Evolutionary conservation across 2,329 filamentous ascomycete species (phyloP).

Genomic region (Elsinoe perseae): DNA sequence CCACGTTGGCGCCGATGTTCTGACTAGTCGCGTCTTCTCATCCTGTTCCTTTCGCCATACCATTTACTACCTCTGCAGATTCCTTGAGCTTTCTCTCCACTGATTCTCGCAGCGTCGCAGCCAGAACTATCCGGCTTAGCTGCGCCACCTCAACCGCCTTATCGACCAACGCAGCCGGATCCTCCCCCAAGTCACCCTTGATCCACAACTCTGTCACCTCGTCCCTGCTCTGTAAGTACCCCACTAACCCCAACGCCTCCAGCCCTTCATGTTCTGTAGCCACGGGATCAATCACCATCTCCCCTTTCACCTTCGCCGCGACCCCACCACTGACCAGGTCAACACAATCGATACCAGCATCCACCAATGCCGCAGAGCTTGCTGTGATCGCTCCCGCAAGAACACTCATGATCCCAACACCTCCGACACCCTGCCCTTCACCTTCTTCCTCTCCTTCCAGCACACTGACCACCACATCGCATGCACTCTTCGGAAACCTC

Average conservation of each 20-base stretch:
- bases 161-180: conserved; percentile 51
- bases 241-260: conserved; percentile 78
- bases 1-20: background rate
- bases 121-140: conserved; percentile 52
- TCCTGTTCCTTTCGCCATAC: background rate
- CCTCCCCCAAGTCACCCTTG: conserved; percentile 57
- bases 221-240: conserved; percentile 76
- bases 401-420: conserved; percentile 84
- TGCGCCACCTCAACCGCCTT: conserved; percentile 56
- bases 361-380: conserved; percentile 82
- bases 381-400: conserved; percentile 88
- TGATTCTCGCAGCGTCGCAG: conserved; percentile 54
- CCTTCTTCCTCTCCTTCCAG: conserved; percentile 85
- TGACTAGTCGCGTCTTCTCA: background rate
- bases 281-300: conserved; percentile 69
- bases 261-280: conserved; percentile 72
- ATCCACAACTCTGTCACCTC: conserved; percentile 94
- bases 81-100: conserved; percentile 31
- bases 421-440: conserved; percentile 37
- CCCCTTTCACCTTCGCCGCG: conserved; percentile 60
- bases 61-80: background rate
- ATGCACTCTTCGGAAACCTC: conserved; percentile 94
- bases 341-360: conserved; percentile 92
- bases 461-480: conserved; percentile 90
- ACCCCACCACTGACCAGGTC: conserved; percentile 86